These are phyloP conservation scores for Globisporangium solare DNA, from an alignment of 352 stramenopile species.

Conservation along the genomic window DNA sequence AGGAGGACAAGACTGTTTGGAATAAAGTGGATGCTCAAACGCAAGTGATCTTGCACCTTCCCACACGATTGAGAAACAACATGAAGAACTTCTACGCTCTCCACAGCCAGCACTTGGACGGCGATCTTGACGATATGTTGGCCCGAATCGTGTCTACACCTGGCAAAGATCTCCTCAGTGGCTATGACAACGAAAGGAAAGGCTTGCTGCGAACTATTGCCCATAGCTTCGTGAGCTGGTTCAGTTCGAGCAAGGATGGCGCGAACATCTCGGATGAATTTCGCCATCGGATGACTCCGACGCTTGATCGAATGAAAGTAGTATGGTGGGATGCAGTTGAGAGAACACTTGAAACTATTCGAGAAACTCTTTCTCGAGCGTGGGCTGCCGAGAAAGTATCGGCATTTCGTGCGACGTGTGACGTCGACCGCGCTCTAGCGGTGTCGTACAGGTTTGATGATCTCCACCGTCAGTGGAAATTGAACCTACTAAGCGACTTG, in stretches of 20 bases:
- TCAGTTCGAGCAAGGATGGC: background rate
- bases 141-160: constrained; percentile 3
- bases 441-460: constrained; percentile 5
- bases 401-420: constrained; percentile 1
- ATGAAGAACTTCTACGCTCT: constrained; percentile 11
- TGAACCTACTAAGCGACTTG: background rate
- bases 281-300: constrained; percentile 5
- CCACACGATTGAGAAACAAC: background rate
- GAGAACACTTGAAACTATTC: constrained; percentile 17
- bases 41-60: constrained; percentile 3
- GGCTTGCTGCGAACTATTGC: background rate
- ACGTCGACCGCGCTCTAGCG: constrained; percentile 1
- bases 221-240: background rate
- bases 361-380: background rate
- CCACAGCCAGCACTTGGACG: constrained; percentile 1
- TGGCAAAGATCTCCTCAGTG: background rate
- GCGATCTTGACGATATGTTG: constrained; percentile 7
- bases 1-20: constrained; percentile 8
- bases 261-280: constrained; percentile 13
- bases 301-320: constrained; percentile 14
- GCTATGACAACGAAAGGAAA: background rate
- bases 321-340: constrained; percentile 31
- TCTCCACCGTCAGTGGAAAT: background rate
- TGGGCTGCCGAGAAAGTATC: background rate
- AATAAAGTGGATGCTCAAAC: background rate